Conservation (phyloP, 1,284 basidiomycete genomes). For the Dichomitus squalens region DNA sequence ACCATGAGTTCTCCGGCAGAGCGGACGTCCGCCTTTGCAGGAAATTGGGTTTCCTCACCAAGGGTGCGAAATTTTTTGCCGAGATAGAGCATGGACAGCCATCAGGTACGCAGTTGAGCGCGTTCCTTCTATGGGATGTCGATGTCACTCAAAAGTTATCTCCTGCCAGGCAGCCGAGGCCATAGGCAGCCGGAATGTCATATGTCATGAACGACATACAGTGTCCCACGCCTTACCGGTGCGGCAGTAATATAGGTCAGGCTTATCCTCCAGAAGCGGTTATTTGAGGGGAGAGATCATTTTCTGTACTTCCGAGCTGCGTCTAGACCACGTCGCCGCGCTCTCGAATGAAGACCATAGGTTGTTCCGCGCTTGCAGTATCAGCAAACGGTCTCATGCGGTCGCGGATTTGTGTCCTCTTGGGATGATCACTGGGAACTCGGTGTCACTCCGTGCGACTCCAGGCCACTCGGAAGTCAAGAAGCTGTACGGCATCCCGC, state of each 20-base stretch:
- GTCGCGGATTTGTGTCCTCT: background rate
- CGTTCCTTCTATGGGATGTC: background rate
- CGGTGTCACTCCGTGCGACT: background rate
- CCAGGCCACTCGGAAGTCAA: background rate
- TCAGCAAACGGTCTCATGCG: background rate
- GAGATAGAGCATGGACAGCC: background rate
- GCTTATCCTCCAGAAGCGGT: too few species aligned
- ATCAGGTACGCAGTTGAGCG: background rate
- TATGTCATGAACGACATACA: background rate
- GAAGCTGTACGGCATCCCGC: conserved; percentile 21
- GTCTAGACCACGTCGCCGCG: too few species aligned
- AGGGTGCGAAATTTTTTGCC: background rate
- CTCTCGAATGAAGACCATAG: background rate
- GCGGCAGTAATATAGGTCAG: too few species aligned
- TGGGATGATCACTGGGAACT: too few species aligned
- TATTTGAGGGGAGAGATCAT: background rate
- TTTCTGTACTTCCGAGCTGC: background rate
- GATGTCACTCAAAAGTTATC: background rate
- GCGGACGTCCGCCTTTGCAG: background rate
- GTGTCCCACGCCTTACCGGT: too few species aligned
- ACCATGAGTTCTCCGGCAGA: background rate
- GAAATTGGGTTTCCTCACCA: background rate
- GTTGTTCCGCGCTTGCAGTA: background rate
- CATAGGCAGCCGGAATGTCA: background rate
- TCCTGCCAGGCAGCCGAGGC: background rate